Evolutionary conservation across 352 stramenopile genomes (phyloP), one percentile per base, ranked within the genome.

Genomic region (Globisporangium nagaii): DNA sequence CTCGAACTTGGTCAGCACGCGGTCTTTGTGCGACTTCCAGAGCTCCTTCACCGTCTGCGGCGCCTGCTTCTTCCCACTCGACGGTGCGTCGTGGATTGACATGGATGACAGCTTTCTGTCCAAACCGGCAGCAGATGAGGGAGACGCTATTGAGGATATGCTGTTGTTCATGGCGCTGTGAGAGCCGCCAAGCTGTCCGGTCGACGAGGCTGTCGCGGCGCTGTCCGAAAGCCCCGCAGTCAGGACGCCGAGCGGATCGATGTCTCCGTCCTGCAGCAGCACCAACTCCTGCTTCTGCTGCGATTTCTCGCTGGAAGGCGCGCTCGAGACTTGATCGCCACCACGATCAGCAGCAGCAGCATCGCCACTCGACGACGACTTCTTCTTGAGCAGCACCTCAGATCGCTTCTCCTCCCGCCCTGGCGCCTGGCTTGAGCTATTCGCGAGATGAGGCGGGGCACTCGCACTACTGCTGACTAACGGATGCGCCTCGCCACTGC

Each of bases 1-100:
- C 19, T 70, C 69, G 27, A 79, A 87, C 44, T 85, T 83, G 25
- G 75, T 68, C 52, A 93, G 42, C 7, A 91, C 53, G 9, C 72
- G 62, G 41, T 93, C 75, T 13, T 80, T 91, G 52, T 90, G 78
- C 27, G 66, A 53, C 19, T 73, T 86, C 80, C 83, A 93, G 53
- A 68, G 63, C 53, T 69, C 51, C 46, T 86, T 89, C 17, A 85
- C 71, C 3, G 71, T 88, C 48, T 30, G 43, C 24, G 43, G 52
- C 22, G 22, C 28, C n/a, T 43, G 36, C 11, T 49, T 51, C 31
- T 57, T 51, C 15, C 19, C 11, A 2, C 15, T 15, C 1, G 24
- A 24, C 9, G 17, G 19, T 17, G n/a, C 13, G 44, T 43, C 24
- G 11, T 54, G 20, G 37, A 58, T 56, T 37, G 43, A 51, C 30